These are phyloP conservation scores for Tothia fuscella DNA, from an alignment of 2,329 filamentous ascomycete species.

Conservation along the genomic window DNA sequence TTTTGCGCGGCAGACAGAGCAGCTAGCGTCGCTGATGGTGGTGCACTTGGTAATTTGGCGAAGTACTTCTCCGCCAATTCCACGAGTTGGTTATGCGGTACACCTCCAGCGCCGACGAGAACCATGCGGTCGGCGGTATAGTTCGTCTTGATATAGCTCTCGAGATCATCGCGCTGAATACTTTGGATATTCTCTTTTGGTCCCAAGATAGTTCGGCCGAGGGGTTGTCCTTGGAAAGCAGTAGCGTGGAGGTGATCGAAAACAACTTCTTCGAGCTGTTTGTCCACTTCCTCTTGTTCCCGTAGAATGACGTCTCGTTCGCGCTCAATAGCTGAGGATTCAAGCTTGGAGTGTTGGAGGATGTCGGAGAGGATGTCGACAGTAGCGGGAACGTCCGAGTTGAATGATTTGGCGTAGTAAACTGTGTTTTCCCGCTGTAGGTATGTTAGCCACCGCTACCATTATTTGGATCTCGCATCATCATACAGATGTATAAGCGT, in stretches of 20 bases:
- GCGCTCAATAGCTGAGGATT: constrained; percentile 82
- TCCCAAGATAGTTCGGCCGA: constrained; percentile 94
- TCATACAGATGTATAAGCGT: constrained; percentile 96
- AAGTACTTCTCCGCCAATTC: constrained; percentile 97
- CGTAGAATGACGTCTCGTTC: constrained; percentile 98
- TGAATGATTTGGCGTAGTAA: constrained; percentile 99
- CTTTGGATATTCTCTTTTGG: constrained; percentile 97
- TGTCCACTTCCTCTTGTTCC: constrained; percentile 99
- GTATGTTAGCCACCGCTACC: constrained; percentile 8
- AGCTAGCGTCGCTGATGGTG: constrained; percentile 62
- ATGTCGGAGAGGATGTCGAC: constrained; percentile 99
- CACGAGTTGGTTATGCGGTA: constrained; percentile 89
- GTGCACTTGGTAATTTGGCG: constrained; percentile 60
- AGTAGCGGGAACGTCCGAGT: constrained; percentile 88
- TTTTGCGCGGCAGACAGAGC: constrained; percentile 62
- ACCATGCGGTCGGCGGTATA: constrained; percentile 99
- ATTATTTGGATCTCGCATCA: not conserved
- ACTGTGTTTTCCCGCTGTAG: constrained; percentile 88
- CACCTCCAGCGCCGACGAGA: constrained; percentile 84
- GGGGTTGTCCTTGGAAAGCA: constrained; percentile 89
- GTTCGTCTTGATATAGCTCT: constrained; percentile 98
- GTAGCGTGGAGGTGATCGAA: constrained; percentile 99
- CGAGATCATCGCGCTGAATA: constrained; percentile 83
- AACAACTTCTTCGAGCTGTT: constrained; percentile 98
- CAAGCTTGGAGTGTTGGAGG: constrained; percentile 98